These are phyloP conservation scores for Leucosporidium creatinivorum DNA, from an alignment of 768 basidiomycete species.

Conservation along the genomic window DNA sequence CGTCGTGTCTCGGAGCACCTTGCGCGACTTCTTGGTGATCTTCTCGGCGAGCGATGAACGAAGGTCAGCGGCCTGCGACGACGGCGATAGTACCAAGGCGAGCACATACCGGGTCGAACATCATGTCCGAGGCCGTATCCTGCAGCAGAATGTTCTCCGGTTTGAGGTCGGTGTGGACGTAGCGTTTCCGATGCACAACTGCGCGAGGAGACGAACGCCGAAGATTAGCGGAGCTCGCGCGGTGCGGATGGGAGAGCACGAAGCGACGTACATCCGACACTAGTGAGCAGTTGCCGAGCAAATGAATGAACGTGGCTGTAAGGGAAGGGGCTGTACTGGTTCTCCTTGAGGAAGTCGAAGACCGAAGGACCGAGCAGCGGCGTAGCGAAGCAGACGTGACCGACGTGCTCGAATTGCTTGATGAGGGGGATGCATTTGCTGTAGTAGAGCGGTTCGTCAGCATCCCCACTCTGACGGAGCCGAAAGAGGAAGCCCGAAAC, in stretches of 20 bases:
- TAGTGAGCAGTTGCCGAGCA: constrained; percentile 79
- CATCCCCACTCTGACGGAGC: constrained; percentile 32
- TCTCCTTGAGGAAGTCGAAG: constrained; percentile 98
- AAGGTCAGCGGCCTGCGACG: constrained; percentile 45
- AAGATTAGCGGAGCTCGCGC: constrained; percentile 20
- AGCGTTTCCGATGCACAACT: constrained; percentile 85
- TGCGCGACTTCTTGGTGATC: constrained; percentile 53
- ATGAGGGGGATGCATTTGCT: constrained; percentile 98
- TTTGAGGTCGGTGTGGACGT: constrained; percentile 97
- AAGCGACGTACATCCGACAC: constrained; percentile 72
- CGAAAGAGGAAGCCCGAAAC: constrained; percentile 42
- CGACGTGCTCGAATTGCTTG: constrained; percentile 91
- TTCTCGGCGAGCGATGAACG: constrained; percentile 42
- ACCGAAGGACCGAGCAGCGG: constrained; percentile 95
- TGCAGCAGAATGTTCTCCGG: constrained; percentile 77
- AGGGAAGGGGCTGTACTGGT: constrained; percentile 92
- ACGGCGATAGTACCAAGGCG: background rate
- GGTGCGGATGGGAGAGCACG: background rate
- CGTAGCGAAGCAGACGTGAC: constrained; percentile 95
- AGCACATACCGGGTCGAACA: background rate
- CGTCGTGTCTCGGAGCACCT: constrained; percentile 71
- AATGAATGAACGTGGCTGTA: constrained; percentile 94
- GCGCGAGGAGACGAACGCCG: constrained; percentile 14
- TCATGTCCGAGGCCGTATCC: background rate
- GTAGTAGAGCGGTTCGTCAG: background rate